Base-by-base conservation (phyloP, 169 alveolate genomes). In the Plasmodium yoelii region DNA sequence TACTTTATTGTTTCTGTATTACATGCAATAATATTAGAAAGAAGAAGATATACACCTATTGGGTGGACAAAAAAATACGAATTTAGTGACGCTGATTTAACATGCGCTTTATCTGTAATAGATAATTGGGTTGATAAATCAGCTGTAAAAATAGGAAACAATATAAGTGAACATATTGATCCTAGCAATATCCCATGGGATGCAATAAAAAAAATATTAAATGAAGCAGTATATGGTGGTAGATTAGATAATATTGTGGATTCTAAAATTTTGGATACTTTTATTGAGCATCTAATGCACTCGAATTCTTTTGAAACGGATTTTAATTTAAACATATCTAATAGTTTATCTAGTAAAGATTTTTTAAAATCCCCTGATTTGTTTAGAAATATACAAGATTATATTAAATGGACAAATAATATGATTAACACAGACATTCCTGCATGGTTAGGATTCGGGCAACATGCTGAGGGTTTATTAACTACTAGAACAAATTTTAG, bases 101-200 rank as follows among this genome's bases (percentile, higher is more conserved):
- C 96, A 90, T 97, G 99, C 68, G 97, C 98, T 51, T 95, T 97
- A 65, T 97, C 97, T 87, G 95, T 97, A 24, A 94, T 98, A 46
- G 99, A 98, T 93, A 97, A 96, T 84, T 98, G 99, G 98, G 88
- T 98, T 24, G 98, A 97, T 64, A 74, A 87, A 19, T 68, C 92
- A 56, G 12, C 88, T 73, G 71, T 74, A 51, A 88, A 73, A 70
- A 70, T 69, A 51, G 89, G 93, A 80, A 82, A 88, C 42, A 70
- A 69, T 42, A 67, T 61, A 10, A 87, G 59, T 87, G 86, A 68
- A 24, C 89, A 96, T 82, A 93, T 97, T 19, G 97, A 97, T 65
- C 99, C 99, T 44, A 97, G 95, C 82, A 96, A 97, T 90, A 97
- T 98, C 22, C 99, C 99, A 10, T 98, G 99, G 99, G 99, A 96